Percentiles rank a stretch among this genome's conserved stretches.
Evolutionary conservation across 495 filamentous ascomycete species (phyloP).

Genomic region (Chaetomium fimeti): DNA sequence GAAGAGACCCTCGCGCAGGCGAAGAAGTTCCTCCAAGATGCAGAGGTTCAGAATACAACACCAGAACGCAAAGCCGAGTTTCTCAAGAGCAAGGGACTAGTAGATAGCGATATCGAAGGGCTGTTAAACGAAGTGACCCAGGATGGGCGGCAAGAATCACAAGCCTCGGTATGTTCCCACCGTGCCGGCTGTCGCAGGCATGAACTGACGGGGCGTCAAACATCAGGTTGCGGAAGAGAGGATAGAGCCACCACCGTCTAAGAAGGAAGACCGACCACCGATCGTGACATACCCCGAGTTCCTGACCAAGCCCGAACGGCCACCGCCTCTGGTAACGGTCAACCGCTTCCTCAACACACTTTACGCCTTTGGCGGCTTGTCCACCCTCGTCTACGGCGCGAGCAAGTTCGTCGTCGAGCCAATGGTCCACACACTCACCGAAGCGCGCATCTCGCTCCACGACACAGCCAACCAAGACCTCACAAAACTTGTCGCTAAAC

Average conservation of each 20-base stretch:
- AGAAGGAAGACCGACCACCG: constrained; percentile 62
- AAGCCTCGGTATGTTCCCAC: constrained; percentile 26
- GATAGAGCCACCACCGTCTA: constrained; percentile 25
- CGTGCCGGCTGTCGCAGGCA: not conserved
- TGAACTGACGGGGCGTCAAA: constrained; percentile 21
- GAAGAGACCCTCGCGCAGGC: constrained; percentile 65
- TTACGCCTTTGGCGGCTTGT: constrained; percentile 69
- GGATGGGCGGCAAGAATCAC: constrained; percentile 35
- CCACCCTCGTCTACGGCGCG: constrained; percentile 73
- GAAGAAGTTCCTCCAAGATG: constrained; percentile 74
- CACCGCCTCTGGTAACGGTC: constrained; percentile 72
- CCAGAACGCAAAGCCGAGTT: constrained; percentile 74
- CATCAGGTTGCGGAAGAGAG: constrained; percentile 14
- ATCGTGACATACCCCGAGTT: constrained; percentile 98
- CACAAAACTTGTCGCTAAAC: constrained; percentile 64
- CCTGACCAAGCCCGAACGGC: constrained; percentile 62
- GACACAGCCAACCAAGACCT: constrained; percentile 64
- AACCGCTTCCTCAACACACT: constrained; percentile 71
- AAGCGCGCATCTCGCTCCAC: constrained; percentile 79
- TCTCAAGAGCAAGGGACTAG: constrained; percentile 75
- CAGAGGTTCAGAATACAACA: constrained; percentile 66
- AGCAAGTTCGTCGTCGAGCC: constrained; percentile 78
- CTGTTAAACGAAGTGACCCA: constrained; percentile 53
- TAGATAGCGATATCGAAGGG: constrained; percentile 62
- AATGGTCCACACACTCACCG: constrained; percentile 72